Percentiles rank a stretch among this genome's conserved stretches.
phyloP scores from a whole-genome alignment of 2,329 filamentous ascomycete genomes.

The Biscogniauxia mediterranea region DNA sequence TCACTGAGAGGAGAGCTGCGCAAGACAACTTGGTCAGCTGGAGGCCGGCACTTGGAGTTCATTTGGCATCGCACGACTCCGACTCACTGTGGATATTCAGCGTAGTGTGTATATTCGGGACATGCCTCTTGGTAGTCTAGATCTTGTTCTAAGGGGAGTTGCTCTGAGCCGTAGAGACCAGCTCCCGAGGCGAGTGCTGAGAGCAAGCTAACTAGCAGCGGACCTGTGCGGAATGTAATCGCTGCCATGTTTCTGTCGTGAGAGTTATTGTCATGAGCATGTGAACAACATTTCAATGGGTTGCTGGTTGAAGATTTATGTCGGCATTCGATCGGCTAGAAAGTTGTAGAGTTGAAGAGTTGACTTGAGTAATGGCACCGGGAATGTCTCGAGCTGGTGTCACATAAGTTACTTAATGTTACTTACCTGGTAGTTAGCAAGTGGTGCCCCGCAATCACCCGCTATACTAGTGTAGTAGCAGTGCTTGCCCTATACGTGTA shows the following conservation, averaged over 20 bases:
- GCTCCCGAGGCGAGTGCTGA: slow-evolving; percentile 11
- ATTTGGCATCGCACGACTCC: slow-evolving; percentile 28
- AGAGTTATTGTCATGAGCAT: background rate
- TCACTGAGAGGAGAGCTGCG: slow-evolving; percentile 72
- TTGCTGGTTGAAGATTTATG: background rate
- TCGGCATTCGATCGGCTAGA: no score
- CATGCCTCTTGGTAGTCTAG: slow-evolving; percentile 47
- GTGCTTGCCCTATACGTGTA: no score
- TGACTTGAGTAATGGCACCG: background rate
- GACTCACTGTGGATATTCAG: slow-evolving; percentile 56
- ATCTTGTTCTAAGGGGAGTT: slow-evolving; percentile 32
- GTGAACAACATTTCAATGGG: background rate
- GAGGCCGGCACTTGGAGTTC: background rate
- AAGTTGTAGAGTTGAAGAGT: background rate
- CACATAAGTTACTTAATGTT: no score
- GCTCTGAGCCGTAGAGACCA: slow-evolving; percentile 27
- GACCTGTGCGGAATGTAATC: background rate
- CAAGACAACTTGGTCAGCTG: slow-evolving; percentile 14
- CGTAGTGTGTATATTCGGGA: slow-evolving; percentile 63
- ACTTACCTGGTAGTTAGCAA: no score
- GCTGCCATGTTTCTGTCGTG: slow-evolving; percentile 5
- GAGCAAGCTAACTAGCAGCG: slow-evolving; percentile 19
- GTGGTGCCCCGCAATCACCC: no score
- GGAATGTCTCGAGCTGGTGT: no score
- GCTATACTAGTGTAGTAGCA: no score